Conservation (phyloP, 768 basidiomycete genomes). For the Cystofilobasidium macerans region DNA sequence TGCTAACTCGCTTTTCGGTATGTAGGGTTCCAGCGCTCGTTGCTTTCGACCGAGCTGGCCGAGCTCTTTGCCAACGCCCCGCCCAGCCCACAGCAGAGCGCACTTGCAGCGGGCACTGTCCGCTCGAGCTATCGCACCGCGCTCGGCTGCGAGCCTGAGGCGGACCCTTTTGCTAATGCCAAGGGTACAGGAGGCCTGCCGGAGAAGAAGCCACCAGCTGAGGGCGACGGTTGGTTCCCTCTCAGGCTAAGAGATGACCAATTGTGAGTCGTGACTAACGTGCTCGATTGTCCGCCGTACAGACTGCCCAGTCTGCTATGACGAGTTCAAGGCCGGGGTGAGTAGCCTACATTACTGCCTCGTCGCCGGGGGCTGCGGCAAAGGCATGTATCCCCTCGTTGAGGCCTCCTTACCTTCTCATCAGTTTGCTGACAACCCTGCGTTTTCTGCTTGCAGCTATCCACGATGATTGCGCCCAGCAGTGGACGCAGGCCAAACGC, state of each 20-base stretch:
- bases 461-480: constrained; percentile 12
- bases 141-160: background rate
- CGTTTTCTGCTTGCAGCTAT: background rate
- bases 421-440: background rate
- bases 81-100: constrained; percentile 1
- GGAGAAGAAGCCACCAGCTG: constrained; percentile 14
- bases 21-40: constrained; percentile 12
- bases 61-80: constrained; percentile 9
- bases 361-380: constrained; percentile 8
- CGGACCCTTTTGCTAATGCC: constrained; percentile 2
- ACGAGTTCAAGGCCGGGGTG: constrained; percentile 1
- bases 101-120: background rate
- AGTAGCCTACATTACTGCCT: constrained; percentile 4
- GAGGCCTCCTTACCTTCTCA: background rate
- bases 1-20: too few species aligned
- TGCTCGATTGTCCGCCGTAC: background rate
- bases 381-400: background rate
- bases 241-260: background rate
- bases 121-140: constrained; percentile 5
- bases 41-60: constrained; percentile 14
- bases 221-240: constrained; percentile 11
- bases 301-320: constrained; percentile 22
- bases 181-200: constrained; percentile 4
- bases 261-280: background rate
- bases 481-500: constrained; percentile 5